phyloP scores from a whole-genome alignment of 306 rosid species.

The Quercus robur region DNA sequence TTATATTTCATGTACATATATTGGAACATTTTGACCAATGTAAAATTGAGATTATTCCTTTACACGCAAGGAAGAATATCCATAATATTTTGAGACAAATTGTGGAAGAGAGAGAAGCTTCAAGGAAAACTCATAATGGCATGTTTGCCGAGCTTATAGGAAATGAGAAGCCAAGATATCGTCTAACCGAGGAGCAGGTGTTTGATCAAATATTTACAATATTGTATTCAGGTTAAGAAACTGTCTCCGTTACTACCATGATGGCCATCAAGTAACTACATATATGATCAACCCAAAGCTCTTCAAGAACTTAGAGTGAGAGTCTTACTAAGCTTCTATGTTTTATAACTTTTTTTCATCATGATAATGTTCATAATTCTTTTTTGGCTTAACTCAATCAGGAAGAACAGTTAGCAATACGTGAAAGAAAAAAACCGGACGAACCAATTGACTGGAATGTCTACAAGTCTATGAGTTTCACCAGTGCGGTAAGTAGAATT shows the following conservation, averaged over 20 bases:
- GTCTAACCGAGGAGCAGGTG: conserved; percentile 58
- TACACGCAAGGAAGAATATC: conserved; percentile 56
- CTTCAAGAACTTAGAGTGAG: conserved; percentile 65
- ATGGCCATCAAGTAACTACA: conserved; percentile 73
- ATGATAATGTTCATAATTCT: background rate
- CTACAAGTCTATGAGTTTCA: conserved; percentile 50
- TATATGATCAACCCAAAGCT: conserved; percentile 63
- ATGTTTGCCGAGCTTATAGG: conserved; percentile 49
- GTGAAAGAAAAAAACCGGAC: conserved; percentile 37
- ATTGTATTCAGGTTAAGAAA: conserved; percentile 80
- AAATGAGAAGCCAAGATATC: conserved; percentile 39
- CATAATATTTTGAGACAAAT: conserved; percentile 36
- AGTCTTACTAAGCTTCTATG: background rate
- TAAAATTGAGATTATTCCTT: background rate
- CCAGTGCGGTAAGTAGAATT: conserved; percentile 50
- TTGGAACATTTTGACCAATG: background rate
- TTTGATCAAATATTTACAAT: conserved; percentile 65
- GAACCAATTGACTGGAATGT: conserved; percentile 60
- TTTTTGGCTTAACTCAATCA: conserved; percentile 11
- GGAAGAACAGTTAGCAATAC: conserved; percentile 72
- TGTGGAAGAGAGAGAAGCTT: conserved; percentile 51
- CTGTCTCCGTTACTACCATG: conserved; percentile 85
- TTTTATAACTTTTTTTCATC: background rate
- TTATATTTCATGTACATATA: background rate
- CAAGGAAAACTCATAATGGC: conserved; percentile 31